Percentiles rank a stretch among this genome's conserved stretches.
Conservation (phyloP, 2,329 filamentous ascomycete species). For the Magnaporthiopsis poae region DNA sequence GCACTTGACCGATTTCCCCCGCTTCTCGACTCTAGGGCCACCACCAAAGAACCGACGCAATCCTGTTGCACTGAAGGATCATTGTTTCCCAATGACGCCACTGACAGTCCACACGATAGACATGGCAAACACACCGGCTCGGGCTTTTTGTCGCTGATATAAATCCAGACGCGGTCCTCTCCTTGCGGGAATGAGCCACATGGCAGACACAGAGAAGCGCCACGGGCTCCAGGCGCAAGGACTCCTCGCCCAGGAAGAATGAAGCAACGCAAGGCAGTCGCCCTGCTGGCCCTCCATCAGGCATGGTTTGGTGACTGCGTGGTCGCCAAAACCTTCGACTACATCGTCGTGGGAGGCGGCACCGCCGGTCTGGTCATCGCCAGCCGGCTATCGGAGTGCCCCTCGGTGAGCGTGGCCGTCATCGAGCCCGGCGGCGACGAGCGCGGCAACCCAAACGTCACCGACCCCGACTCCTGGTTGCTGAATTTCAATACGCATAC, state of each 20-base stretch:
- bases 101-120: too few relatives aligned
- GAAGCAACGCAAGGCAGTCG: background rate
- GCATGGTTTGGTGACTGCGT: background rate
- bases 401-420: constrained; percentile 25
- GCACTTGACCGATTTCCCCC: too few relatives aligned
- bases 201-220: too few relatives aligned
- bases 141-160: background rate
- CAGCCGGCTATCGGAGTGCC: constrained; percentile 26
- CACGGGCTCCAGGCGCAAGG: background rate
- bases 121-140: background rate
- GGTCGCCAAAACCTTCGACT: constrained; percentile 17
- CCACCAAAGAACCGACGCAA: background rate
- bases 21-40: background rate
- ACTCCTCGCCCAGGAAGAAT: background rate
- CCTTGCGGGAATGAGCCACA: background rate
- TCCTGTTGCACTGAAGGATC: background rate
- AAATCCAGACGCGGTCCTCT: background rate
- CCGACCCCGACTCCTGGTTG: constrained; percentile 7
- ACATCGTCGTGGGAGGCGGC: constrained; percentile 32
- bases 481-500: constrained; percentile 10
- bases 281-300: background rate
- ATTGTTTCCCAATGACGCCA: background rate
- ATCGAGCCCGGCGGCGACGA: constrained; percentile 22
- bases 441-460: constrained; percentile 14
- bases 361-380: constrained; percentile 32